These are phyloP conservation scores for Coemansia sp. DNA, from an alignment of 192 early-diverging fungal species.

Conservation along the genomic window DNA sequence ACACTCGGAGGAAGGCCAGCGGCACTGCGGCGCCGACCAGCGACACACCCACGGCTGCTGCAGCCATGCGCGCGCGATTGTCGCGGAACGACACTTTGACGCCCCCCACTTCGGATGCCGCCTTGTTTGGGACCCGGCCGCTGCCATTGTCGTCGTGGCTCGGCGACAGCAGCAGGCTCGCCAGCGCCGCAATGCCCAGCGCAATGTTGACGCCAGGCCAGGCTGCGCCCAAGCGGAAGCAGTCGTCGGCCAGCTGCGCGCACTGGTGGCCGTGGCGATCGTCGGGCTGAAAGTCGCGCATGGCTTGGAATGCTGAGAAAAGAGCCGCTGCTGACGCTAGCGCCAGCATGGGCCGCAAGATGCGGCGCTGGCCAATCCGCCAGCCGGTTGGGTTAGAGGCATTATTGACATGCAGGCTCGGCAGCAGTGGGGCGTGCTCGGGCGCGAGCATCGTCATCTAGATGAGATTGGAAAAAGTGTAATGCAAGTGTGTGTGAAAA, in stretches of 20 bases:
- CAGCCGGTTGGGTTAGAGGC: background rate
- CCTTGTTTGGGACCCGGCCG: background rate
- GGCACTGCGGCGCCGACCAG: slow-evolving; percentile 13
- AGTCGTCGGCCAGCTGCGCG: slow-evolving; percentile 6
- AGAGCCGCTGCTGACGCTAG: background rate
- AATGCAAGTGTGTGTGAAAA: background rate
- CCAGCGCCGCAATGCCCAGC: background rate
- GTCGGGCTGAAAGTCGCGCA: background rate
- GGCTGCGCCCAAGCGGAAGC: slow-evolving; percentile 15
- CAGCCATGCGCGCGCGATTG: slow-evolving; percentile 26
- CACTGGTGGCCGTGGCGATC: slow-evolving; percentile 9
- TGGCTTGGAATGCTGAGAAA: background rate
- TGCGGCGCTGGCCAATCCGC: slow-evolving; percentile 4
- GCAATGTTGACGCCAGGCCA: slow-evolving; percentile 10
- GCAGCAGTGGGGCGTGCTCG: slow-evolving; percentile 3
- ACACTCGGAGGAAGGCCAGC: background rate
- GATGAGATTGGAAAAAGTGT: background rate
- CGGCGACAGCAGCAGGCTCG: slow-evolving; percentile 3
- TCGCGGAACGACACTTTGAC: slow-evolving; percentile 21
- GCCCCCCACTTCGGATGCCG: background rate
- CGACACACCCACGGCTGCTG: slow-evolving; percentile 11
- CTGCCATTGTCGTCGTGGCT: background rate
- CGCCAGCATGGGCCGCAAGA: background rate
- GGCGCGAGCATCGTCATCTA: background rate
- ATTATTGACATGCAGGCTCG: background rate